Evolutionary conservation across 2,329 filamentous ascomycete species (phyloP).

Genomic region (Cladophialophora psammophila): DNA sequence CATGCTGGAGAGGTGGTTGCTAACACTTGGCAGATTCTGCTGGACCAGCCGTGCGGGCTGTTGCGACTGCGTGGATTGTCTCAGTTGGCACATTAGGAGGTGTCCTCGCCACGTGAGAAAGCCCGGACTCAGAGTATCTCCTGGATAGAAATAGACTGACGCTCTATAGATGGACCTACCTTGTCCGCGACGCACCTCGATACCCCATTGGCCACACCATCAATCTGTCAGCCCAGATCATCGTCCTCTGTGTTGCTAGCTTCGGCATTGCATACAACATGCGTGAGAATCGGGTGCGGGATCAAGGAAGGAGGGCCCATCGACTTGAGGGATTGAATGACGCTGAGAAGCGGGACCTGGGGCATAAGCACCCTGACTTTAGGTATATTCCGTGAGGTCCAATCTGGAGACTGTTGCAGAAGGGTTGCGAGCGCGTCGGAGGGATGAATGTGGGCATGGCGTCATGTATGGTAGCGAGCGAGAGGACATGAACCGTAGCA

Average conservation of each 20-base stretch:
- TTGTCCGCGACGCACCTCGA: constrained; percentile 53
- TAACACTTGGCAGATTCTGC: constrained; percentile 29
- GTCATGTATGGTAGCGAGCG: background rate
- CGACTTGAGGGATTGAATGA: constrained; percentile 47
- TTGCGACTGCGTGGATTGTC: constrained; percentile 78
- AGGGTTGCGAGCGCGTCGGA: background rate
- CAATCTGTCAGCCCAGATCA: constrained; percentile 51
- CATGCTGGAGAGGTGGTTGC: background rate
- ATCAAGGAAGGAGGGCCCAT: constrained; percentile 41
- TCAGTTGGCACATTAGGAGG: constrained; percentile 81
- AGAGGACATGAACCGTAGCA: background rate
- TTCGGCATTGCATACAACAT: constrained; percentile 38
- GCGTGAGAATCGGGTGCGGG: constrained; percentile 45
- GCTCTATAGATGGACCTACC: constrained; percentile 34
- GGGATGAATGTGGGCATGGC: background rate
- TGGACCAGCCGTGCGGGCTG: constrained; percentile 73
- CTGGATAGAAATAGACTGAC: constrained; percentile 13
- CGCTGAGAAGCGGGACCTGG: constrained; percentile 43
- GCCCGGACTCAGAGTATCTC: constrained; percentile 59
- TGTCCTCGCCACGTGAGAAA: constrained; percentile 73
- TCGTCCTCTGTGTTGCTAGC: constrained; percentile 30
- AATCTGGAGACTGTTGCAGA: background rate
- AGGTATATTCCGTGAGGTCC: constrained; percentile 28
- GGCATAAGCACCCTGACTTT: constrained; percentile 44
- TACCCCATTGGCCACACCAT: constrained; percentile 62